Base-by-base conservation (phyloP, 768 basidiomycete species). In the Pisolithus microcarpus region DNA sequence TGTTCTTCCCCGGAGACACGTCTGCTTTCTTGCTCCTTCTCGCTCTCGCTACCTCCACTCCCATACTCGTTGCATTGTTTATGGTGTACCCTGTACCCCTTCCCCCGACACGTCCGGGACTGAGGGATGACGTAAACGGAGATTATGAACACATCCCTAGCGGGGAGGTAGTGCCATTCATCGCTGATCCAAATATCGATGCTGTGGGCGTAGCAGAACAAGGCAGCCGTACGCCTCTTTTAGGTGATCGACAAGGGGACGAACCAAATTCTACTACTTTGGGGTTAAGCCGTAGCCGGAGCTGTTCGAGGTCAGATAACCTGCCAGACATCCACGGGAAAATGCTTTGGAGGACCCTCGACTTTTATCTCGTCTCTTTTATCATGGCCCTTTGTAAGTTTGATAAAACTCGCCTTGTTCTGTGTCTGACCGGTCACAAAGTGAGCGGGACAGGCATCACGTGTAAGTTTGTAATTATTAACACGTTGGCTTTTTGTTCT, bases 1-100 rank as follows among this genome's bases (percentile, higher is more conserved):
- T 78, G 0, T 64, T 84, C 39, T 94, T 82, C 59, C 81, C 87
- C 0, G 91, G 88, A 0, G 76, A 92, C 58, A 88, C 87, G 0
- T 85, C 84, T 0, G 76, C 81, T 1, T 86, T 95, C 59, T 68
- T 97, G 1, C 73, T 86, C 0, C 67, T 91, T 4, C 79, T 96
- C 5, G 78, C 84, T 0, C 55, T 91, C 2, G 92, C 92, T 2
- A 92, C 91, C 0, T 74, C 88, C 0, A 57, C 84, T 2, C 87
- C 89, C 0, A 87, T 92, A 82, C 63, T 91, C 31, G 56, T 89
- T n/a, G 91, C 89, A 2, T 75, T 81, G 49, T 78, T 91, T 61
- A 68, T 85, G 48, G 74, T 94, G 30, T 11, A 26, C 13, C 43
- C 43, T 7, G 16, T 45, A 26, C 28, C 26, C 30, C 43, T 30